Evolutionary conservation across 164 flowering plant species (phyloP).

Genomic region (Vitis vinifera): DNA sequence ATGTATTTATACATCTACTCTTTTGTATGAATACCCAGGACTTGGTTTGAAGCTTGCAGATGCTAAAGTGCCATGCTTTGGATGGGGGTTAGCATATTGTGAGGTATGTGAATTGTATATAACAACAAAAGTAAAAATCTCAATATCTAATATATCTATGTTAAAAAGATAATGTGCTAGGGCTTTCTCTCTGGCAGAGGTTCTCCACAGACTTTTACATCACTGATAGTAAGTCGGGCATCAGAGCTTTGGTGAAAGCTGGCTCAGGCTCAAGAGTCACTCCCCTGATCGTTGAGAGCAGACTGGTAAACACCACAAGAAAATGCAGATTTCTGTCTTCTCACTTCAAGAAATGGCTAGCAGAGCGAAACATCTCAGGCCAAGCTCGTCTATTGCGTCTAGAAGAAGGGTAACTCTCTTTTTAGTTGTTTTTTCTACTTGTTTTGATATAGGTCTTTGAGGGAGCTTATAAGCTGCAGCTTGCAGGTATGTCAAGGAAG

Average conservation of each 20-base stretch:
- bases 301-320: conserved; percentile 46
- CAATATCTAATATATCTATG: too few relatives aligned
- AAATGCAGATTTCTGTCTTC: conserved; percentile 40
- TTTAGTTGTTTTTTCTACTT: not conserved
- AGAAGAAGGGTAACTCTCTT: conserved; percentile 56
- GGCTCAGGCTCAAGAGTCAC: conserved; percentile 51
- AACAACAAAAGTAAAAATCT: too few relatives aligned
- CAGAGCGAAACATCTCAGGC: conserved; percentile 48
- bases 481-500: conserved; percentile 63
- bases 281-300: conserved; percentile 49
- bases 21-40: conserved; percentile 47
- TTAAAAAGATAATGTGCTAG: conserved; percentile 2
- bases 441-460: not conserved
- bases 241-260: conserved; percentile 62
- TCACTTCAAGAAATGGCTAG: conserved; percentile 55
- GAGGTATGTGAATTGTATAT: conserved; percentile 41
- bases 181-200: conserved; percentile 46
- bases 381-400: conserved; percentile 46
- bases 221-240: conserved; percentile 57
- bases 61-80: conserved; percentile 27
- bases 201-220: conserved; percentile 63
- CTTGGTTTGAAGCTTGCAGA: conserved; percentile 27
- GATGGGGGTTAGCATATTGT: conserved; percentile 45
- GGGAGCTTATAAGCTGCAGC: conserved; percentile 2
- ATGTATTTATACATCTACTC: conserved; percentile 64